Conservation (phyloP, 1,284 basidiomycete species). For the Puccinia hordei region DNA sequence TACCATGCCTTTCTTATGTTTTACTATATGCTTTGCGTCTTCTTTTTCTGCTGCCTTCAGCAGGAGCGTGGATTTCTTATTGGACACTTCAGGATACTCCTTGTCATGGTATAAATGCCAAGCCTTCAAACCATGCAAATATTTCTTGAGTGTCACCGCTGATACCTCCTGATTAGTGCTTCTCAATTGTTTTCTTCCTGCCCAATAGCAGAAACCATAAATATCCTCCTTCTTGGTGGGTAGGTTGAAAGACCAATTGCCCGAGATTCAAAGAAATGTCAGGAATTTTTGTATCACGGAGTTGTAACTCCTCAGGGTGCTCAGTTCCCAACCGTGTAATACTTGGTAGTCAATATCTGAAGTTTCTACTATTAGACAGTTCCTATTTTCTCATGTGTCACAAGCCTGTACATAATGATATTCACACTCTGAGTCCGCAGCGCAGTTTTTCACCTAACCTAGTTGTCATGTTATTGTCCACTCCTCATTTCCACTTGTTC, state of each 20-base stretch:
- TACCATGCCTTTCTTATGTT: neutral
- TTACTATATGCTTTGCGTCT: neutral
- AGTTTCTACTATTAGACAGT: too few species aligned
- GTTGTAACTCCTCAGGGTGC: slow-evolving; percentile 15
- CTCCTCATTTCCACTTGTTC: too few species aligned
- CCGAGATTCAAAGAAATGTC: neutral
- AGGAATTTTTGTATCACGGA: slow-evolving; percentile 17
- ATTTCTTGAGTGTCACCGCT: too few species aligned
- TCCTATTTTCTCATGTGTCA: too few species aligned
- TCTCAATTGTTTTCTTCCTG: too few species aligned
- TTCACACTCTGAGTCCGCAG: too few species aligned
- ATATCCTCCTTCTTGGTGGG: neutral
- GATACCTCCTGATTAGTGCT: too few species aligned
- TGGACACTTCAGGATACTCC: neutral
- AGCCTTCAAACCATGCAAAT: neutral
- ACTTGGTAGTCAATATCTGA: neutral
- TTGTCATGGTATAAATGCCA: neutral
- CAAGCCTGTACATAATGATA: too few species aligned
- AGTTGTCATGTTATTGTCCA: too few species aligned
- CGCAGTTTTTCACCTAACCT: too few species aligned
- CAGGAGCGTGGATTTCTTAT: neutral
- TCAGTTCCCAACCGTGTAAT: neutral
- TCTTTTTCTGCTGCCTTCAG: neutral
- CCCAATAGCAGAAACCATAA: neutral
- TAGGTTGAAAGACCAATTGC: neutral